These are phyloP conservation scores for Hypoxylon intermedium DNA, from an alignment of 495 filamentous ascomycete species.

Conservation along the genomic window DNA sequence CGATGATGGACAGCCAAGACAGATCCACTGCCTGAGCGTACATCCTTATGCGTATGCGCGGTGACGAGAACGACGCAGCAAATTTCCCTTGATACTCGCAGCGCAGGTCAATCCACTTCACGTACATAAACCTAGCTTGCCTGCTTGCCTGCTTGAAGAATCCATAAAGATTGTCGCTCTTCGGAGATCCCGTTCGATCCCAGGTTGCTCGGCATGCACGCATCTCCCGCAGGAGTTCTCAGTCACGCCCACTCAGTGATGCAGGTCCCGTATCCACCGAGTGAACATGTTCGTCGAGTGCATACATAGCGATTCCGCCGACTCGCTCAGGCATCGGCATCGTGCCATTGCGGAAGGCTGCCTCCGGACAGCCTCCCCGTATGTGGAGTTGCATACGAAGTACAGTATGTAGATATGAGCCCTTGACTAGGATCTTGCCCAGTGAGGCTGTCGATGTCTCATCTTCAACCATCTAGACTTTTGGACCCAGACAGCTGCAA, in stretches of 20 bases:
- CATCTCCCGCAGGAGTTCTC: not conserved
- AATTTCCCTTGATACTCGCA: constrained; percentile 20
- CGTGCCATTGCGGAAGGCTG: not conserved
- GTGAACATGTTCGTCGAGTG: too few relatives aligned
- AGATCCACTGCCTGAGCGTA: constrained; percentile 25
- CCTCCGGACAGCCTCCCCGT: constrained; percentile 9
- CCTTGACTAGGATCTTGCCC: not conserved
- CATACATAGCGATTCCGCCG: not conserved
- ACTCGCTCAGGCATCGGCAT: not conserved
- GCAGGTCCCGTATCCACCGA: too few relatives aligned
- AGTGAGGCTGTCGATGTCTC: constrained; percentile 12
- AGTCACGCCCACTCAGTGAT: not conserved
- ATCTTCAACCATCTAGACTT: constrained; percentile 3
- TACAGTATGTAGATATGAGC: not conserved
- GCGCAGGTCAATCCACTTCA: constrained; percentile 12
- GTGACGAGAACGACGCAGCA: constrained; percentile 15
- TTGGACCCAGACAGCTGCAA: not conserved
- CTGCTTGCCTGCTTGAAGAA: not conserved
- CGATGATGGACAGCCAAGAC: constrained; percentile 26
- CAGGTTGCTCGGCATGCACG: not conserved
- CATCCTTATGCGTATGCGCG: constrained; percentile 14
- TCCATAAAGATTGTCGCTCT: constrained; percentile 1
- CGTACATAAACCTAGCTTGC: not conserved
- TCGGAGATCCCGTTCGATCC: not conserved
- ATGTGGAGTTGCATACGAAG: constrained; percentile 3